phyloP scores from a whole-genome alignment of 768 basidiomycete genomes.

The Tylopilus subfusipes region DNA sequence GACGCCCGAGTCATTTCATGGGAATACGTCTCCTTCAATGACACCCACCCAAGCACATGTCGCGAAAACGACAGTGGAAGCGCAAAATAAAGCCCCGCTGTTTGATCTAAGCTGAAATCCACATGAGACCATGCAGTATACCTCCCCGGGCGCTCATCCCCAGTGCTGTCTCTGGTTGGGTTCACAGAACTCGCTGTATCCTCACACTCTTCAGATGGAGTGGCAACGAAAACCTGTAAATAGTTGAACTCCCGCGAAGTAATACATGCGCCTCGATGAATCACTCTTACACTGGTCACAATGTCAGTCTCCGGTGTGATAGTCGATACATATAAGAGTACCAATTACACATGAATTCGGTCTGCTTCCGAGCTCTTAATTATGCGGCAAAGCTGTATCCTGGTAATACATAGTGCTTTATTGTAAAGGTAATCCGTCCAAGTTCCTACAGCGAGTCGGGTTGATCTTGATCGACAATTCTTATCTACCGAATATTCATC shows the following conservation, averaged over 20 bases:
- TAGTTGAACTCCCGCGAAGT: not conserved
- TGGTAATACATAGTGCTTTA: not conserved
- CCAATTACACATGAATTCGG: too few species aligned
- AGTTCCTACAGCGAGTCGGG: too few species aligned
- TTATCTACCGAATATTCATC: not conserved
- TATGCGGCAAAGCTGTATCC: not conserved
- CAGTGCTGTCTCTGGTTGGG: not conserved
- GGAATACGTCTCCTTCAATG: conserved; percentile 49
- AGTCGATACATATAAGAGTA: too few species aligned
- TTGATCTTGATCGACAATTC: not conserved
- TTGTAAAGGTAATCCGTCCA: not conserved
- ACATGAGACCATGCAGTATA: not conserved
- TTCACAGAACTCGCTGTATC: not conserved
- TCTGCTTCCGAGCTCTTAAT: not conserved
- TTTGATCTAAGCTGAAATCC: conserved; percentile 30
- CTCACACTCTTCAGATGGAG: not conserved
- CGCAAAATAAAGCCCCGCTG: conserved; percentile 14
- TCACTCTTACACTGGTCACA: too few species aligned
- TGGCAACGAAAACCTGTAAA: conserved; percentile 1
- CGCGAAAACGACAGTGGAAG: conserved; percentile 14
- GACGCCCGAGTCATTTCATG: conserved; percentile 61
- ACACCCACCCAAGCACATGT: conserved; percentile 21
- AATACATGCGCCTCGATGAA: not conserved
- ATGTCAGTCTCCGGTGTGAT: too few species aligned
- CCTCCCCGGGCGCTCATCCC: not conserved